A percentile compares a stretch with the other conserved stretches of the same genome.
phyloP scores from a whole-genome alignment of 371 early-diverging fungal genomes.

The Dinochytrium kinnereticum region DNA sequence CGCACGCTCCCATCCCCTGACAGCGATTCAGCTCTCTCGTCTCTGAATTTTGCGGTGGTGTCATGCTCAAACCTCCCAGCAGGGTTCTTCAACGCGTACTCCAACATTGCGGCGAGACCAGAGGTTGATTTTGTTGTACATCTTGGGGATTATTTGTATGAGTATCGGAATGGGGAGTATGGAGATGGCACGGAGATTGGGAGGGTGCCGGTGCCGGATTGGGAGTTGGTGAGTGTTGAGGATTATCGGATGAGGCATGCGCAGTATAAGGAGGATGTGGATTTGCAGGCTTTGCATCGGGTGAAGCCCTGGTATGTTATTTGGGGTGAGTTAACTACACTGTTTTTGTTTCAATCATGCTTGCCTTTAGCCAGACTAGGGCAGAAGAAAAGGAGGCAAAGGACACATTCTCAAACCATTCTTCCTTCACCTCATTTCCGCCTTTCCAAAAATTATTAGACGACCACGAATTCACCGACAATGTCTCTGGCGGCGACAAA shows the following conservation, averaged over 20 bases:
- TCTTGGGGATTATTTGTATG: conserved; percentile 49
- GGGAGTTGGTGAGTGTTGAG: conserved; percentile 29
- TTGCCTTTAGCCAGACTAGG: too few relatives aligned
- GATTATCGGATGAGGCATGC: conserved; percentile 43
- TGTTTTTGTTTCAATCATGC: too few relatives aligned
- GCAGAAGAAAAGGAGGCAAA: too few relatives aligned
- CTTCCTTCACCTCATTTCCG: too few relatives aligned
- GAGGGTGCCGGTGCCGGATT: conserved; percentile 38
- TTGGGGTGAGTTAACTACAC: conserved; percentile 42
- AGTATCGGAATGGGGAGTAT: conserved; percentile 42
- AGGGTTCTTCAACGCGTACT: conserved; percentile 48
- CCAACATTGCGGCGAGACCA: conserved; percentile 26
- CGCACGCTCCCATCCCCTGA: conserved; percentile 38
- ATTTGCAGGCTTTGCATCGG: conserved; percentile 39
- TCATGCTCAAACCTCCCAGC: conserved; percentile 38
- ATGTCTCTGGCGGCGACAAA: conserved; percentile 18
- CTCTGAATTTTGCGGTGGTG: conserved; percentile 40
- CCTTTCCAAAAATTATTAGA: background rate
- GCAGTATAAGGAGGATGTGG: conserved; percentile 42
- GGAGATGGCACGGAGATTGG: conserved; percentile 42
- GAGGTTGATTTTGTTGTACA: conserved; percentile 48
- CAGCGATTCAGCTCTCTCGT: conserved; percentile 13
- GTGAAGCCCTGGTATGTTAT: conserved; percentile 41
- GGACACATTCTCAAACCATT: background rate
- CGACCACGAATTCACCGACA: conserved; percentile 47